Evolutionary conservation across 176 grass and related monocot genomes (phyloP).

Genomic region (maize (Zea mays)): DNA sequence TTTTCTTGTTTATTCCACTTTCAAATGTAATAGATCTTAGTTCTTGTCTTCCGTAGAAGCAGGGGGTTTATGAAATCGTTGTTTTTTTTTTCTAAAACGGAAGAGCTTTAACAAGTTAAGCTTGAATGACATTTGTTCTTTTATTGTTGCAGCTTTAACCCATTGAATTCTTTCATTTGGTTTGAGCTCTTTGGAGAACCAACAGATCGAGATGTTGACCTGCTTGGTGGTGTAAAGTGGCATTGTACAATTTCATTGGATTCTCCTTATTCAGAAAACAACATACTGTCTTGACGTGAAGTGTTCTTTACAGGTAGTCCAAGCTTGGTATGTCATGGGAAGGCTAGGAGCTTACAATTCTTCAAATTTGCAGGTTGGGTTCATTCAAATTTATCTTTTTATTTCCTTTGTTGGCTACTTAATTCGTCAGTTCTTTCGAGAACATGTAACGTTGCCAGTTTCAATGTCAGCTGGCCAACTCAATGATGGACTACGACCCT

Average conservation of each 20-base stretch:
- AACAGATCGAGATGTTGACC: conserved; percentile 79
- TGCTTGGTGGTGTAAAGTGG: conserved; percentile 82
- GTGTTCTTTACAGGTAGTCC: conserved; percentile 60
- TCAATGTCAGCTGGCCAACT: conserved; percentile 56
- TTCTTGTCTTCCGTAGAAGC: background rate
- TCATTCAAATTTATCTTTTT: conserved; percentile 4
- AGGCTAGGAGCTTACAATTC: conserved; percentile 87
- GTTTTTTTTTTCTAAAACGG: background rate
- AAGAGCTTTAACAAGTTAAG: background rate
- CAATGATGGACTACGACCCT: conserved; percentile 74
- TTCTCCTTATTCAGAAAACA: conserved; percentile 26
- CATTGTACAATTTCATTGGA: conserved; percentile 24
- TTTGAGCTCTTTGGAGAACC: conserved; percentile 85
- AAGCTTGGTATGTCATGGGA: conserved; percentile 97
- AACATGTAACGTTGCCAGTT: conserved; percentile 5
- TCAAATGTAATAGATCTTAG: background rate
- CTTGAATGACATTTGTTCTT: background rate
- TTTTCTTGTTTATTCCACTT: background rate
- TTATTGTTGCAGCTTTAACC: conserved; percentile 67
- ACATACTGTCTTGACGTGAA: background rate
- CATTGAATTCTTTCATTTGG: conserved; percentile 84
- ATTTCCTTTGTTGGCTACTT: background rate
- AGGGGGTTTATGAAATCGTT: background rate
- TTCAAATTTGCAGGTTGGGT: conserved; percentile 87
- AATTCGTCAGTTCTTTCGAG: background rate